Conservation (phyloP, 177 flowering plant species). For the Vitis hybrid region DNA sequence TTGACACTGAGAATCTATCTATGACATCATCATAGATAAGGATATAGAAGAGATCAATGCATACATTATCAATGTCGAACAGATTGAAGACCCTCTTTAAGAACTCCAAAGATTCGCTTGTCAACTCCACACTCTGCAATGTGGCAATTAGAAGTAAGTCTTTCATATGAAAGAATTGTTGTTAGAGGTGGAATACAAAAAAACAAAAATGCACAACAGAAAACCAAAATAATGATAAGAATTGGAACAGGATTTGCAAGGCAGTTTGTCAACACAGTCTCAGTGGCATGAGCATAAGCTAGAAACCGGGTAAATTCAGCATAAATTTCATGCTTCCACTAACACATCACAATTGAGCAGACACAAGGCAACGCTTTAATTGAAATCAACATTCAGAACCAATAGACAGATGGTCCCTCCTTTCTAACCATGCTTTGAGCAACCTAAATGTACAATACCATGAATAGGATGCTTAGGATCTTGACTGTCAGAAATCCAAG, state of each 20-base stretch:
- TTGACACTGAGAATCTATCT: not conserved
- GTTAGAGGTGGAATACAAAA: not conserved
- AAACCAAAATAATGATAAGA: too few species aligned
- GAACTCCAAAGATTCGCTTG: slow-evolving; percentile 78
- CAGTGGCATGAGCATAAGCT: not conserved
- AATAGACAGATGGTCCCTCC: not conserved
- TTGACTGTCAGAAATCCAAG: not conserved
- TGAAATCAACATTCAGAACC: not conserved
- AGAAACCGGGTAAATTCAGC: not conserved
- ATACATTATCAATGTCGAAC: slow-evolving; percentile 65
- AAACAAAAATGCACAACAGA: too few species aligned
- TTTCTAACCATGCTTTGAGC: not conserved
- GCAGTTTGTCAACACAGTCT: too few species aligned
- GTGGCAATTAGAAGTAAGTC: not conserved
- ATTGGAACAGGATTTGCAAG: too few species aligned
- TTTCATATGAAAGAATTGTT: not conserved
- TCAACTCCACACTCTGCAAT: slow-evolving; percentile 80
- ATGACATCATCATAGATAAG: not conserved
- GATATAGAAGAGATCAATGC: slow-evolving; percentile 12
- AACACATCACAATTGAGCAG: not conserved
- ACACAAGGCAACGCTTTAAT: not conserved
- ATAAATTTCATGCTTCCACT: not conserved
- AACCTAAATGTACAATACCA: not conserved
- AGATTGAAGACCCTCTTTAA: slow-evolving; percentile 55
- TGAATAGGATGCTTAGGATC: not conserved